Base-by-base conservation (phyloP, 2,329 filamentous ascomycete genomes). In the Fusarium setosum region DNA sequence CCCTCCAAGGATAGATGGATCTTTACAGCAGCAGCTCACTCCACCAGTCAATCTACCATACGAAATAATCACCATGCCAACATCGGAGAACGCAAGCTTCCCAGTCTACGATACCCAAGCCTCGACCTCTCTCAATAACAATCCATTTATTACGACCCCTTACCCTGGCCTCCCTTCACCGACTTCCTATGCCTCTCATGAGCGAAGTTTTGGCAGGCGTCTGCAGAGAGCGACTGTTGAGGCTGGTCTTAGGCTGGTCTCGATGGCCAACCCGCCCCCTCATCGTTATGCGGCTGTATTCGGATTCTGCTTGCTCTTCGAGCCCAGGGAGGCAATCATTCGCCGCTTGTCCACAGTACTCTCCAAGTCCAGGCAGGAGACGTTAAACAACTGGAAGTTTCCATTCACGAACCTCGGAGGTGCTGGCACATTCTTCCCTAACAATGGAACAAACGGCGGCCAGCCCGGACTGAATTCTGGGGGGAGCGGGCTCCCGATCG, bases 401-500 rank as follows among this genome's bases (percentile, higher is more conserved):
- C 89, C 91, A 0, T 89, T 91, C 52, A 83, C 89, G 26, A 83
- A 89, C 62, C 80, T 93, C 26, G 91, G 91, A 2, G 89, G 89
- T 3, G 84, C 89, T 1, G 91, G 91, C 0, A 90, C 87, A 1
- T 90, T 90, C 70, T 92, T 88, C 67, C 79, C 66, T 5, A 56
- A 63, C 8, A 56, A 61, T 4, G 56, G 59, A 17, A 52, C 55
- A 31, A 29, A 56, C 3, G 55, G 45, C 2, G 23, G 21, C 18
- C 42, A 52, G 20, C 23, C 49, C 4, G 32, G 40, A 31, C 40
- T 23, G 12, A 34, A 35, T 15, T 15, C 40, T 3, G 44, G 48
- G 21, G 58, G 40, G 3, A 55, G 29, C 31, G 31, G 44, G 10
- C 24, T 69, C 20, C 66, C 64, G 6, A 57, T 80, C 2, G 81